Conservation (phyloP, 1,284 basidiomycete genomes). For the Trametes sp. region DNA sequence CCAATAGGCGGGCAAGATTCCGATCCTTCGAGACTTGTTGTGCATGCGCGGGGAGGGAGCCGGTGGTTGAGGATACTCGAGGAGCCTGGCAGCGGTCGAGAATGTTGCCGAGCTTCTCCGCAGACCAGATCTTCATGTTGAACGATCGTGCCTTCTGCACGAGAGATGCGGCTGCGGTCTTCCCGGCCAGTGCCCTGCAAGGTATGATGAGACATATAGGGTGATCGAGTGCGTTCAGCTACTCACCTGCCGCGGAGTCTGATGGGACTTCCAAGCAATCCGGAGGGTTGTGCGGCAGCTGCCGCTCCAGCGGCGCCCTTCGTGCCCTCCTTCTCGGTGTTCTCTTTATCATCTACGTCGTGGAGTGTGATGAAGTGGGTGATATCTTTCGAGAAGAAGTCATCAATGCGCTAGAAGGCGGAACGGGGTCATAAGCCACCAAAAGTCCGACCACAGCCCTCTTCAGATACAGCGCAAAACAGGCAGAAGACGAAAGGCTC, state of each 20-base stretch:
- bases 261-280: slow-evolving; percentile 67
- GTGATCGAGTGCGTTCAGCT: background rate
- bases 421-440: background rate
- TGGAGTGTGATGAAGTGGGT: slow-evolving; percentile 83
- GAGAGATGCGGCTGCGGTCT: slow-evolving; percentile 51
- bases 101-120: slow-evolving; percentile 78
- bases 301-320: slow-evolving; percentile 3
- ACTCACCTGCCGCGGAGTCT: slow-evolving; percentile 66
- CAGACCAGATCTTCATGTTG: slow-evolving; percentile 90
- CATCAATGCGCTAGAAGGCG: slow-evolving; percentile 69
- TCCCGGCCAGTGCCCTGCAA: slow-evolving; percentile 10
- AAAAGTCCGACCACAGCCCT: background rate
- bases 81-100: slow-evolving; percentile 64
- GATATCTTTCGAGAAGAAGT: slow-evolving; percentile 87
- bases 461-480: background rate
- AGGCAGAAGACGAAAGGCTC: slow-evolving; percentile 40
- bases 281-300: slow-evolving; percentile 32
- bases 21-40: slow-evolving; percentile 40
- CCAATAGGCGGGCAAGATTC: slow-evolving; percentile 74
- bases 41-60: slow-evolving; percentile 36
- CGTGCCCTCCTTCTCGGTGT: slow-evolving; percentile 46
- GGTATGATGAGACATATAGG: background rate
- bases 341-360: slow-evolving; percentile 70
- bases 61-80: slow-evolving; percentile 34
- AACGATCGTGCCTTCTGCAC: slow-evolving; percentile 80